phyloP scores from a whole-genome alignment of 202 grass and related monocot genomes.

The Alloteropsis angusta region DNA sequence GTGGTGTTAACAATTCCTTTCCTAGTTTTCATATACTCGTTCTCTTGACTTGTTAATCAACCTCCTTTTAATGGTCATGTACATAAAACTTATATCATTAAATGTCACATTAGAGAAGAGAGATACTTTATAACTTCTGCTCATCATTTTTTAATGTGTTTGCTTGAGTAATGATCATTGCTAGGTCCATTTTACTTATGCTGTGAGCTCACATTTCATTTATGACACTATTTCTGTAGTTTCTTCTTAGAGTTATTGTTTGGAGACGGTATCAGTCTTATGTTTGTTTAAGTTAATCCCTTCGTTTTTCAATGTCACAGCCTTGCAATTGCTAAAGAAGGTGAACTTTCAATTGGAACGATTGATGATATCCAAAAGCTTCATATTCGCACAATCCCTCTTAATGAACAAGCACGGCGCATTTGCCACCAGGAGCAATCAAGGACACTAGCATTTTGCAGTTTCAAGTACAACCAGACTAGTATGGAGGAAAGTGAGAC shows the following conservation, averaged over 20 bases:
- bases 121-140: background rate
- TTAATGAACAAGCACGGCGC: slow-evolving; percentile 83
- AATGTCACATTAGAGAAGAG: background rate
- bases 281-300: background rate
- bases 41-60: background rate
- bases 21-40: background rate
- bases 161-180: background rate
- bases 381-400: slow-evolving; percentile 89
- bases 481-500: slow-evolving; percentile 76
- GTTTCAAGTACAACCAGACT: slow-evolving; percentile 53
- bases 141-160: background rate
- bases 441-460: slow-evolving; percentile 74
- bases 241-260: background rate
- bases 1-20: background rate
- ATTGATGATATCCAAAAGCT: slow-evolving; percentile 98
- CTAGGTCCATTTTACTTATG: background rate
- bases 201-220: background rate
- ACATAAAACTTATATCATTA: slow-evolving; percentile 2
- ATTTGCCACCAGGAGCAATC: slow-evolving; percentile 97
- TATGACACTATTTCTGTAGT: background rate
- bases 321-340: slow-evolving; percentile 96
- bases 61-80: background rate
- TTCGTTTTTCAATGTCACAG: slow-evolving; percentile 31
- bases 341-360: slow-evolving; percentile 84
- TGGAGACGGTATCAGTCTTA: background rate